Base-by-base conservation (phyloP, 495 filamentous ascomycete genomes). In the Tuber indicum region DNA sequence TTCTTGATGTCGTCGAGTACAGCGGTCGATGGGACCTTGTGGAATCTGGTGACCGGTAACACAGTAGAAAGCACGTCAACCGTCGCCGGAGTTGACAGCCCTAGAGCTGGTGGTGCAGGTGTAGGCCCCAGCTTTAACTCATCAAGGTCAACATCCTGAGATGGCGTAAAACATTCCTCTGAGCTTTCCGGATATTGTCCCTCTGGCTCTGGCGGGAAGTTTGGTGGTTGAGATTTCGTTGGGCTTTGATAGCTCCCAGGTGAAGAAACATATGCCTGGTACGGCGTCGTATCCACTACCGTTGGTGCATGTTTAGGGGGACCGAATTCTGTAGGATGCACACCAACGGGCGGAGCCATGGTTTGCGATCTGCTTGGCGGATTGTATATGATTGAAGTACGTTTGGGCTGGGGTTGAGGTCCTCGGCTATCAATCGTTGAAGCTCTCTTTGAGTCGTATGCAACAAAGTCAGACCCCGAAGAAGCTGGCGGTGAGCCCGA, bases 1-100 rank as follows among this genome's bases (percentile, higher is more conserved):
- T 74, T 76, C 62, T 73, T 76, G 1, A 78, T 74, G 36, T 80
- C 80, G 26, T 80, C 81, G 32, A 82, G 44, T 17, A 81, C 52
- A 62, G 71, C 74, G 7, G 75, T 62, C n/a, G 74, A 76, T n/a
- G 73, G 46, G 21, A 70, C 43, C 46, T 72, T 80, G 9, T 43
- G 62, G 5, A 74, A 23, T 32, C 78, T 46, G 42, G 72, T 79
- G 8, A 12, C 71, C 41, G 78, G 78, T 14, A 80, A 72, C 4
- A 80, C 47, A 14, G 77, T 69, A 12, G 62, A 58, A 16, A 80
- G 66, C 2, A n/a, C 26, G 47, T 74, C 69, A 8, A 74, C 16
- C 12, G 72, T 72, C 12, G 43, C 75, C 3, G 77, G 71, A 66
- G 58, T 66, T 36, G 58, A 66, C 12, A 66, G 26, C 32, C 58